Base-by-base conservation (phyloP, 441 rosid species). In the Arabidopsis lyrata region DNA sequence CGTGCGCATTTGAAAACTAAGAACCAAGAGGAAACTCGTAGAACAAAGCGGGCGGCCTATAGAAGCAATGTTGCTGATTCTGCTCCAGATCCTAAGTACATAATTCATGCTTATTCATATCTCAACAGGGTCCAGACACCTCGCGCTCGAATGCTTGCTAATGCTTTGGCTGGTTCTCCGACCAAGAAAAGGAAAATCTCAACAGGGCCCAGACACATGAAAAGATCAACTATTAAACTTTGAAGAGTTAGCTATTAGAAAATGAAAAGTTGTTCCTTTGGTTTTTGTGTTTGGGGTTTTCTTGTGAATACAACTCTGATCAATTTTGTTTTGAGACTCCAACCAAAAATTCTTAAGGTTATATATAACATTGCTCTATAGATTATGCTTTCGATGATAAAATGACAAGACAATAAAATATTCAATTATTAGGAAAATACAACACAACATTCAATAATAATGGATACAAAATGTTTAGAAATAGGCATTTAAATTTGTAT, bases 1-100 rank as follows among this genome's bases (percentile, higher is more conserved):
- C 73, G 81, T 24, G 32, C 11, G 15, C 81, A 77, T 48, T 77
- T 77, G 81, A 70, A 45, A 62, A 60, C 15, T 1, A 71, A 77
- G 55, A 72, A 74, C 0, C 34, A 54, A 66, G 78, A 48, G 47
- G 74, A 61, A 62, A 31, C 32, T 61, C 34, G 27, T 12, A 12
- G 8, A 72, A 52, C 34, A 50, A 66, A 38, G 48, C 50, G 20
- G 16, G 1, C 24, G 10, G 47, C 38, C 6, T 2, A 11, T 29
- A 71, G 29, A 58, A 35, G 38, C 57, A 29, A 3, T 11, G 35
- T 18, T 39, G 10, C 9, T 8, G 1, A 16, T 31, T n/a, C 39
- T 54, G 60, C 34, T 45, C 74, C 52, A 64, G 80, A 77, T 58
- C 56, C 38, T 1, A 64, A 41, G 34, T 66, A 62, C 0, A 35